A percentile compares a stretch with the other conserved stretches of the same genome.
Evolutionary conservation across 2,329 filamentous ascomycete genomes (phyloP).

Genomic region (Arachnopeziza araneosa): DNA sequence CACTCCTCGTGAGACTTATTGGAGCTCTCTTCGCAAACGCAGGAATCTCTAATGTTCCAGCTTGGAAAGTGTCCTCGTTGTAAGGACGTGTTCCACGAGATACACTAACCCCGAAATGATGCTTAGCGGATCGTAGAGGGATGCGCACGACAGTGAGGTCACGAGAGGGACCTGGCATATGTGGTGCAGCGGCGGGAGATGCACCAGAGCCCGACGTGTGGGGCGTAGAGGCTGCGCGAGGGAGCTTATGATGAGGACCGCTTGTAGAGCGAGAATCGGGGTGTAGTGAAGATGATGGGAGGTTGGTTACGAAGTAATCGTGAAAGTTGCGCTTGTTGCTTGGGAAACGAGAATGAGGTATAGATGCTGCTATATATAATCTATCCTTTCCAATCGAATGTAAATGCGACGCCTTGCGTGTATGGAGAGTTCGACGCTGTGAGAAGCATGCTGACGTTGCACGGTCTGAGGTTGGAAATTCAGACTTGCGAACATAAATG

Average conservation of each 20-base stretch:
- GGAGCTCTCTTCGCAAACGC: conserved; percentile 85
- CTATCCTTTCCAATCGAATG: conserved; percentile 2
- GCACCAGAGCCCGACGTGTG: conserved; percentile 55
- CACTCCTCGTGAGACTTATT: conserved; percentile 42
- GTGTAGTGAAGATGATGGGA: conserved; percentile 88
- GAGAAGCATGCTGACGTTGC: not conserved
- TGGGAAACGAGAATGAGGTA: not conserved
- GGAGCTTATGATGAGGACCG: conserved; percentile 76
- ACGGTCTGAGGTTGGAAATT: not conserved
- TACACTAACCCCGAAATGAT: conserved; percentile 81
- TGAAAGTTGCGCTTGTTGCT: conserved; percentile 53
- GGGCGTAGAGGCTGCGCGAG: conserved; percentile 76
- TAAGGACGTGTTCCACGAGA: conserved; percentile 78
- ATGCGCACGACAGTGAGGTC: conserved; percentile 94
- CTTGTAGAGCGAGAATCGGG: conserved; percentile 66
- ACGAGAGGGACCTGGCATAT: conserved; percentile 54
- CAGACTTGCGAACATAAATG: conserved; percentile 20
- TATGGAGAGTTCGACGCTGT: not conserved
- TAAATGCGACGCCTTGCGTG: not conserved
- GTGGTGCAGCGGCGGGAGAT: conserved; percentile 52
- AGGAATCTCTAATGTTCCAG: conserved; percentile 86
- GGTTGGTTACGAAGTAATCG: conserved; percentile 94
- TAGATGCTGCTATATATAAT: conserved; percentile 1
- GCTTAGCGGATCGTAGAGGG: conserved; percentile 86
- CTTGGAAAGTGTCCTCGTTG: conserved; percentile 93